Conservation (phyloP, 495 filamentous ascomycete genomes). For the Aspergillus affinis region DNA sequence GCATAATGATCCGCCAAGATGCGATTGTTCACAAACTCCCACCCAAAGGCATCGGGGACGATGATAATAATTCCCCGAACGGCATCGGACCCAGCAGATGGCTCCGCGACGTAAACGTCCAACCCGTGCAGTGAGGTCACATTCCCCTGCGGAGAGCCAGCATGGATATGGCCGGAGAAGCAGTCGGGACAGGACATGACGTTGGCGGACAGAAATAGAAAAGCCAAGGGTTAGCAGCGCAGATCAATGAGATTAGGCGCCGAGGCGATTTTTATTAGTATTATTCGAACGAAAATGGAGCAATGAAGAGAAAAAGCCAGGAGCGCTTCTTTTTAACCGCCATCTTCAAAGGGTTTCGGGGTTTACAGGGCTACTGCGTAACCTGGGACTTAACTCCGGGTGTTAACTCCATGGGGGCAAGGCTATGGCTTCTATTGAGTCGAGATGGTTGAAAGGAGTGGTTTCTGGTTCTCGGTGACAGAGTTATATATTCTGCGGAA, state of each 20-base stretch:
- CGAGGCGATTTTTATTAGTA: too few species aligned
- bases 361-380: too few species aligned
- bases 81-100: conserved; percentile 23
- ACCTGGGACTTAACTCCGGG: too few species aligned
- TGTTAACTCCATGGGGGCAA: too few species aligned
- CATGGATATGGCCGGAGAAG: conserved; percentile 29
- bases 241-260: too few species aligned
- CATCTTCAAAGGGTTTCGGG: too few species aligned
- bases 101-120: conserved; percentile 47
- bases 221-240: too few species aligned
- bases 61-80: conserved; percentile 53
- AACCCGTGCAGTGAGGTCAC: conserved; percentile 46
- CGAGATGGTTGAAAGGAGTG: not conserved
- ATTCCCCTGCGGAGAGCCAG: conserved; percentile 28
- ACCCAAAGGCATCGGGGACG: conserved; percentile 59
- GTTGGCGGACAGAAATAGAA: not conserved
- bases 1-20: conserved; percentile 55
- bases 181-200: conserved; percentile 36
- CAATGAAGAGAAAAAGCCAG: too few species aligned
- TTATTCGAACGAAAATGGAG: too few species aligned
- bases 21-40: conserved; percentile 53
- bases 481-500: too few species aligned
- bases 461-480: not conserved
- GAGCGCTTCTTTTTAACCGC: too few species aligned
- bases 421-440: too few species aligned